phyloP scores from a whole-genome alignment of 1,139 yeast species.

The Saccharomycopsis crataegensis region DNA sequence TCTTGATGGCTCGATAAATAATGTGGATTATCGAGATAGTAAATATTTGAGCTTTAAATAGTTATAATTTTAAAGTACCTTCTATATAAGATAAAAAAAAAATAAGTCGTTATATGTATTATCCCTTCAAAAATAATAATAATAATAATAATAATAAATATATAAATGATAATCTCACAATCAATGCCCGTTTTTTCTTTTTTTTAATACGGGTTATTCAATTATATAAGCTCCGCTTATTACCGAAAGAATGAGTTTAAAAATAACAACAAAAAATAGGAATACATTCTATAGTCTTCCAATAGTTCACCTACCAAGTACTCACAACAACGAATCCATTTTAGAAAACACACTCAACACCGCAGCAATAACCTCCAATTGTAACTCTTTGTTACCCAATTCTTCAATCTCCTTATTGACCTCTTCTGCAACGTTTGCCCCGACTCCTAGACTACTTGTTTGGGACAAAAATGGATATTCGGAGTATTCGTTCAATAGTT shows the following conservation, averaged over 20 bases:
- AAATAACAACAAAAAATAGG: background rate
- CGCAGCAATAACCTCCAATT: slow-evolving; percentile 86
- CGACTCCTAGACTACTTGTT: slow-evolving; percentile 60
- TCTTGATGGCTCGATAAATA: slow-evolving; percentile 21
- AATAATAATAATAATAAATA: too few relatives aligned
- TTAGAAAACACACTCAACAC: slow-evolving; percentile 48
- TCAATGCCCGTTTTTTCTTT: too few relatives aligned
- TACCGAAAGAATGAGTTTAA: background rate
- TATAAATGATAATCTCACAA: too few relatives aligned
- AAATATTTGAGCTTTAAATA: too few relatives aligned
- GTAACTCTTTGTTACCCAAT: slow-evolving; percentile 54
- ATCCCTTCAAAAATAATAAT: too few relatives aligned
- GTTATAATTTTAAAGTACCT: too few relatives aligned
- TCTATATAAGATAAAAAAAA: too few relatives aligned
- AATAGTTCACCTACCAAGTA: background rate
- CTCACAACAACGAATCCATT: slow-evolving; percentile 38
- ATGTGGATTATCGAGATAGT: slow-evolving; percentile 1
- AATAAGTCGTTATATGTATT: too few relatives aligned
- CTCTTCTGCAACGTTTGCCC: slow-evolving; percentile 67
- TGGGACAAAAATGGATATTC: slow-evolving; percentile 74
- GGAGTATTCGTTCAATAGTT: slow-evolving; percentile 70
- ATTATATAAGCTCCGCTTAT: too few relatives aligned
- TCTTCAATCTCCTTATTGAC: slow-evolving; percentile 57
- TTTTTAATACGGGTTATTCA: too few relatives aligned
- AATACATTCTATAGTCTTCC: background rate